Evolutionary conservation across 371 early-diverging fungal species (phyloP), one percentile per base, ranked within the genome.

Genomic region (Circinella umbellata): DNA sequence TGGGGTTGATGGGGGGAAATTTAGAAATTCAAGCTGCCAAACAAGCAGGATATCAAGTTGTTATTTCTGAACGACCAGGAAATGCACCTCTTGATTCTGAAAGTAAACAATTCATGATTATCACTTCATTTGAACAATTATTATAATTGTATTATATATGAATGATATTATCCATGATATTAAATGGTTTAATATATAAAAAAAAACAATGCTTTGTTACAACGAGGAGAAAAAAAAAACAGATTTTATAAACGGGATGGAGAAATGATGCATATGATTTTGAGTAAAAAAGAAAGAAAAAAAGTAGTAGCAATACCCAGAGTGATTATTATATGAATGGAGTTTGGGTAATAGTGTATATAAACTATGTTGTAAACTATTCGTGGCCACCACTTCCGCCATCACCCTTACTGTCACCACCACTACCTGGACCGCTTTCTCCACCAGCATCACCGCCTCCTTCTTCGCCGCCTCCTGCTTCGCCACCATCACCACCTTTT

Each of bases 1-100:
- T 27, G 27, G 27, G 27, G 27, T 27, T 27, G 42, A 39, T 39
- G 42, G 42, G 42, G 42, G 42, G 42, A 11, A 15, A 54, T 37
- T 3, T 73, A 90, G 97, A 97, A 82, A 88, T 93, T 39, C 74
- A 79, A 42, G 96, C 98, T 20, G 96, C 97, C 34, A 73, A 85
- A 59, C 51, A 76, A 47, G 95, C 92, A 4, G 94, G 93, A 0
- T 84, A 89, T 70, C 92, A 93, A 70, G 88, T 89, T 0, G 86
- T 90, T 35, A 81, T 95, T 38, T 88, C 92, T 2, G 81, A 88
- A 34, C 89, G 98, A 9, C 93, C 93, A 0, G 95, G 95, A 18
- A 97, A 96, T 75, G 83, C 86, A 1, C 84, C 85, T 42, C 70
- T 94, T 37, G 76, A 69, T 18, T 68, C 76, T 18, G 73, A 78